Evolutionary conservation across 768 basidiomycete genomes (phyloP).

Genomic region (Pluteus cervinus): DNA sequence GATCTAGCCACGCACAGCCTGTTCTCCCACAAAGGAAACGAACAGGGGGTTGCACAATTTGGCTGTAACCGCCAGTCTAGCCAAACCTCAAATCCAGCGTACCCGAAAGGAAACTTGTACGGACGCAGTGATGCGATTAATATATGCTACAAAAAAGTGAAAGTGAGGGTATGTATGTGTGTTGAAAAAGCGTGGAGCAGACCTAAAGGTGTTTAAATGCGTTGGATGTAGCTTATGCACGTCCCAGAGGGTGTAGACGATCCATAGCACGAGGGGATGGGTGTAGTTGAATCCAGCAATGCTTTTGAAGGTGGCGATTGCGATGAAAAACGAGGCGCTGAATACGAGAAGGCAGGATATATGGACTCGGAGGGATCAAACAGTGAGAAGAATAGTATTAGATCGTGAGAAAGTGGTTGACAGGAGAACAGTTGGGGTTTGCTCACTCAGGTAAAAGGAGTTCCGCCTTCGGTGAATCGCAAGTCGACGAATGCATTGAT

Average conservation of each 20-base stretch:
- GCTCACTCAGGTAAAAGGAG: constrained; percentile 88
- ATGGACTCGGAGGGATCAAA: constrained; percentile 70
- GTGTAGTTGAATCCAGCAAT: constrained; percentile 74
- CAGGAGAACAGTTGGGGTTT: constrained; percentile 14
- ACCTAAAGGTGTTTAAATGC: no score
- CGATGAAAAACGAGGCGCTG: constrained; percentile 82
- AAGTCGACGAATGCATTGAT: constrained; percentile 99
- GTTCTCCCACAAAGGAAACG: no score
- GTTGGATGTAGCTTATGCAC: no score
- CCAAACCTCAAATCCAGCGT: no score
- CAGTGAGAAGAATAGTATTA: not conserved
- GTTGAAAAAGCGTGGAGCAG: no score
- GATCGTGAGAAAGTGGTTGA: constrained; percentile 24
- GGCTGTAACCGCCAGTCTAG: no score
- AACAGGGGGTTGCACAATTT: no score
- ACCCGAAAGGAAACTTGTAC: no score
- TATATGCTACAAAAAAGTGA: no score
- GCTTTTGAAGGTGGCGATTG: constrained; percentile 93
- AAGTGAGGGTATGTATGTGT: no score
- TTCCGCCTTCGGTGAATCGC: constrained; percentile 98
- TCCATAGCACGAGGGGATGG: constrained; percentile 77
- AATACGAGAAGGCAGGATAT: constrained; percentile 80
- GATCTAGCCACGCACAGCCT: no score
- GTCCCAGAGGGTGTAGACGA: constrained; percentile 88
- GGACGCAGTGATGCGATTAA: no score